Evolutionary conservation across 345 rosid genomes (phyloP).

Genomic region (Citrus inodora): DNA sequence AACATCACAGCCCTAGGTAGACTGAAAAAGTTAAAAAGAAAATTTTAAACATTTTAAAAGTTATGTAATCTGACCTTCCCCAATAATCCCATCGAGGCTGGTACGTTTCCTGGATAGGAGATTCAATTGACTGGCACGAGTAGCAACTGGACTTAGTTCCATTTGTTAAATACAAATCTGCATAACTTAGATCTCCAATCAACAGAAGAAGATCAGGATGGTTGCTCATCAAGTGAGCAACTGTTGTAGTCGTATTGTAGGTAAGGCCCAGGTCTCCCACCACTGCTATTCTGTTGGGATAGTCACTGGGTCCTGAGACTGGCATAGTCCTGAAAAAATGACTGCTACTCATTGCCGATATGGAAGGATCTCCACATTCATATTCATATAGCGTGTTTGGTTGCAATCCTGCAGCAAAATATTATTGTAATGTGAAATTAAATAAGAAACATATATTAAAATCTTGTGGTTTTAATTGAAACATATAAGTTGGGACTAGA

Average conservation of each 20-base stretch:
- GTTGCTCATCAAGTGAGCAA: constrained; percentile 55
- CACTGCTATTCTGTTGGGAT: constrained; percentile 64
- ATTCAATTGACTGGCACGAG: constrained; percentile 32
- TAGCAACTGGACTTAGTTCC: constrained; percentile 54
- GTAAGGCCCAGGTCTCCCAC: constrained; percentile 90
- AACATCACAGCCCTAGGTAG: background rate
- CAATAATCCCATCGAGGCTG: constrained; percentile 99
- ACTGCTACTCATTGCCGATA: constrained; percentile 48
- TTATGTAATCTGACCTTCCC: constrained; percentile 63
- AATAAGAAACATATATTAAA: background rate
- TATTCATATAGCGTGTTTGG: constrained; percentile 55
- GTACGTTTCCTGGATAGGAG: constrained; percentile 51
- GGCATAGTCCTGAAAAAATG: constrained; percentile 73
- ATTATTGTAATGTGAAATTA: background rate
- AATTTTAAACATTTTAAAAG: background rate
- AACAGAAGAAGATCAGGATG: constrained; percentile 80
- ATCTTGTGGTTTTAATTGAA: background rate
- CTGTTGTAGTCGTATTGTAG: constrained; percentile 64
- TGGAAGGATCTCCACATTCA: constrained; percentile 70
- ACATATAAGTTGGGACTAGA: background rate
- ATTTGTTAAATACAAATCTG: constrained; percentile 64
- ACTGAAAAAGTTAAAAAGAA: background rate
- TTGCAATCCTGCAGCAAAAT: constrained; percentile 44
- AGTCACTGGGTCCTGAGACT: constrained; percentile 38
- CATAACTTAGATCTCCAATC: constrained; percentile 78